These are phyloP conservation scores for Mortierella sp. DNA, from an alignment of 371 early-diverging fungal species.

Conservation along the genomic window DNA sequence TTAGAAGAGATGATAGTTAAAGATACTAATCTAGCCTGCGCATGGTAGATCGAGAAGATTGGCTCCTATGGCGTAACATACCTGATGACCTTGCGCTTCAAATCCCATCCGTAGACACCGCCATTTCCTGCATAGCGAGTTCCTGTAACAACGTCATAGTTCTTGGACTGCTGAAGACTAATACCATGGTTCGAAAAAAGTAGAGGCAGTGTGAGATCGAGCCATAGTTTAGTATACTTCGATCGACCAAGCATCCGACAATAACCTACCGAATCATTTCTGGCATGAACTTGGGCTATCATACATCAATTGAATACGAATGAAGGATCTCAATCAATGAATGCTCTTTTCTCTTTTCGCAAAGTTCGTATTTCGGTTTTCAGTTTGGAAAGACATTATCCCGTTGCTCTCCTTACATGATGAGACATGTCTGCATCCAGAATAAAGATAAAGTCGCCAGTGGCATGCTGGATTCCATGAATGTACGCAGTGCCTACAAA, in stretches of 20 bases:
- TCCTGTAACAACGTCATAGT: conserved; percentile 96
- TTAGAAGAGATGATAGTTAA: no score
- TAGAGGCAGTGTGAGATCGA: neutral
- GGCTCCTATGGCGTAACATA: conserved; percentile 25
- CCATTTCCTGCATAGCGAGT: conserved; percentile 94
- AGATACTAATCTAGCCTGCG: neutral
- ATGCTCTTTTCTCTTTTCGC: no score
- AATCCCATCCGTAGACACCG: conserved; percentile 99
- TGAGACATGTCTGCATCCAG: conserved; percentile 99
- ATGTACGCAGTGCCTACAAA: conserved; percentile 94
- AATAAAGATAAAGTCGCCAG: conserved; percentile 95
- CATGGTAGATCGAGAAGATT: neutral
- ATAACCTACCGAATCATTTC: conserved; percentile 83
- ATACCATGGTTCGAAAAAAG: neutral
- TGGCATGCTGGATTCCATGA: conserved; percentile 94
- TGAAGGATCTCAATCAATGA: no score
- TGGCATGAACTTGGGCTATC: conserved; percentile 96
- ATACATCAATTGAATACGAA: neutral
- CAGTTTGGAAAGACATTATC: no score
- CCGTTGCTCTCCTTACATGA: conserved; percentile 62
- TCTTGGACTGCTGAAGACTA: conserved; percentile 83
- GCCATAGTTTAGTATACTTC: neutral
- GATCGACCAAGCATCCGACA: neutral
- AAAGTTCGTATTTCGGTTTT: no score
- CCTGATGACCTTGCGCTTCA: conserved; percentile 96